Percentiles rank a stretch among this genome's conserved stretches.
phyloP scores from a whole-genome alignment of 1,284 basidiomycete species.

The Irpex sp. region DNA sequence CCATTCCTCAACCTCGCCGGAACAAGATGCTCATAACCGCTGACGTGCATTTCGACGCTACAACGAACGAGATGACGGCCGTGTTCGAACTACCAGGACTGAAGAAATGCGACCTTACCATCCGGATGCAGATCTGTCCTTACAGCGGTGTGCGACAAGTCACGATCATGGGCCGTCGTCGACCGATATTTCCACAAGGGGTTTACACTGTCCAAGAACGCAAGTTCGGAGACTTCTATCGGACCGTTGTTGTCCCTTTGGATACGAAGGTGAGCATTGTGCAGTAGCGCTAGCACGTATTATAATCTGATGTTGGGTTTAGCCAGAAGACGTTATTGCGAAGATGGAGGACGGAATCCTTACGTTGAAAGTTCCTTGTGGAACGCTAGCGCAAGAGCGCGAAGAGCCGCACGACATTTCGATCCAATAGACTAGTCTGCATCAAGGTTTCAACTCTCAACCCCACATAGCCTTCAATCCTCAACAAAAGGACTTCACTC shows the following conservation, averaged over 20 bases:
- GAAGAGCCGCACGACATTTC: slow-evolving; percentile 22
- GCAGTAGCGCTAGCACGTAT: slow-evolving; percentile 1
- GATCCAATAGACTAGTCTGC: slow-evolving; percentile 16
- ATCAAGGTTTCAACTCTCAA: background rate
- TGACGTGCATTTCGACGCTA: slow-evolving; percentile 50
- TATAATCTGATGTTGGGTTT: slow-evolving; percentile 8
- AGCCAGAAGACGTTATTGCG: slow-evolving; percentile 24
- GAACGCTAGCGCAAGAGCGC: slow-evolving; percentile 12
- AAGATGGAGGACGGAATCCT: slow-evolving; percentile 29
- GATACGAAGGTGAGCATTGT: slow-evolving; percentile 48
- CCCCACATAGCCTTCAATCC: background rate
- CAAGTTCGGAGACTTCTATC: slow-evolving; percentile 46
- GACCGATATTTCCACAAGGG: slow-evolving; percentile 32
- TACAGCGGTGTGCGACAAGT: slow-evolving; percentile 56
- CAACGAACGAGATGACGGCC: slow-evolving; percentile 42
- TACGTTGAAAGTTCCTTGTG: slow-evolving; percentile 25
- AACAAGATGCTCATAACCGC: slow-evolving; percentile 35
- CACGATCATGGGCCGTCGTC: slow-evolving; percentile 41
- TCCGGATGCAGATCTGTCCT: slow-evolving; percentile 50
- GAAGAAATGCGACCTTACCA: slow-evolving; percentile 45
- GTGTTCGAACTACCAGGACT: slow-evolving; percentile 65
- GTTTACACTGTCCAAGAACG: slow-evolving; percentile 41
- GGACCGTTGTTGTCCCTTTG: slow-evolving; percentile 53
- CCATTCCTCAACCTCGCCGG: slow-evolving; percentile 16
- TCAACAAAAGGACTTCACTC: background rate